A percentile compares a stretch with the other conserved stretches of the same genome.
These are phyloP conservation scores for Coemansia sp. DNA, from an alignment of 192 early-diverging fungal species.

Conservation along the genomic window DNA sequence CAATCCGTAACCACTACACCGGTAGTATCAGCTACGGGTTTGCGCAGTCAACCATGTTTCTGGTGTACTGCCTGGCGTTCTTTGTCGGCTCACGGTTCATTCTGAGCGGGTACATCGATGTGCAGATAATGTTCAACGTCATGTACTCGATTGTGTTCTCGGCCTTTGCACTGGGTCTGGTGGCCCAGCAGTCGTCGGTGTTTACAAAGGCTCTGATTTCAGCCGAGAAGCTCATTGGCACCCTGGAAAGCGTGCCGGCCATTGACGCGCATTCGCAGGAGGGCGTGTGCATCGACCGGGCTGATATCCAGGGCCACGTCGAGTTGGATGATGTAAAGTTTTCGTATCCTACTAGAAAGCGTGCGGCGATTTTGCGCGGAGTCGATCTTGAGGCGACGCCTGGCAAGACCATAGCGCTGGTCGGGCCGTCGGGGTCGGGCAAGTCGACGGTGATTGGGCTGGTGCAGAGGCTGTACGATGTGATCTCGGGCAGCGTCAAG, in stretches of 20 bases:
- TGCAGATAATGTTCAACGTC: constrained; percentile 59
- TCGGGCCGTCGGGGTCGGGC: constrained; percentile 83
- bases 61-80: constrained; percentile 71
- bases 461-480: constrained; percentile 81
- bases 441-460: constrained; percentile 68
- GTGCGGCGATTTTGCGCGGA: constrained; percentile 59
- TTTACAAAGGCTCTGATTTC: constrained; percentile 77
- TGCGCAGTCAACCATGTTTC: constrained; percentile 66
- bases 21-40: constrained; percentile 73
- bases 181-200: constrained; percentile 67
- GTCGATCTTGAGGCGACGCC: constrained; percentile 49
- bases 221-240: constrained; percentile 64
- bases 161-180: constrained; percentile 60
- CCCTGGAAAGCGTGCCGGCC: constrained; percentile 64
- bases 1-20: constrained; percentile 59
- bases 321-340: constrained; percentile 46
- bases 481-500: constrained; percentile 52
- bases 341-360: constrained; percentile 63
- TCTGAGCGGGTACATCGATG: constrained; percentile 43
- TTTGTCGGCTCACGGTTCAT: constrained; percentile 69
- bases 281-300: constrained; percentile 27
- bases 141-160: constrained; percentile 77
- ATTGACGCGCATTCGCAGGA: constrained; percentile 56
- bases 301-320: constrained; percentile 22
- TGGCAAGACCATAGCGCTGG: constrained; percentile 81